Percentiles rank a stretch among this genome's conserved stretches.
Evolutionary conservation across 768 basidiomycete species (phyloP).

Genomic region (Mycena vulgaris): DNA sequence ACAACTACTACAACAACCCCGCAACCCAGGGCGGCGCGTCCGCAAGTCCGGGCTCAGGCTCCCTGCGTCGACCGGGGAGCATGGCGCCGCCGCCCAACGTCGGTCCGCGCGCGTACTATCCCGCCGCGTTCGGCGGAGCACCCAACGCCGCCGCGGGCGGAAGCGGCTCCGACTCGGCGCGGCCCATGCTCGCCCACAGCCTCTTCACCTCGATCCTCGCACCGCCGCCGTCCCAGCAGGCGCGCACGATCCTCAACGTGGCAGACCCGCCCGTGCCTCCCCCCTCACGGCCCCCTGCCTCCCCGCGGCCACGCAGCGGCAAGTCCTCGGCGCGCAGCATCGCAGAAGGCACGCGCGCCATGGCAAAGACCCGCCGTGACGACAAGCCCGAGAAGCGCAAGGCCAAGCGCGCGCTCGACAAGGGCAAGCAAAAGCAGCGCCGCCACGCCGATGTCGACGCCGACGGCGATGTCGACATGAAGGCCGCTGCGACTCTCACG

Average conservation of each 20-base stretch:
- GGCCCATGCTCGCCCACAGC: constrained; percentile 60
- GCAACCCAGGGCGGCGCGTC: constrained; percentile 63
- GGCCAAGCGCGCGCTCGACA: constrained; percentile 58
- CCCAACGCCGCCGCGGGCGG: constrained; percentile 48
- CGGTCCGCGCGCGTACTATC: constrained; percentile 60
- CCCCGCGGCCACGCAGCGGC: constrained; percentile 60
- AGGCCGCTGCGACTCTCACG: constrained; percentile 87
- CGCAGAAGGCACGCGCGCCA: constrained; percentile 64
- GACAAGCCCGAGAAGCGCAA: constrained; percentile 59
- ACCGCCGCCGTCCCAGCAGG: constrained; percentile 82
- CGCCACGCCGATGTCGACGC: constrained; percentile 53
- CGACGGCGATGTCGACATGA: constrained; percentile 81
- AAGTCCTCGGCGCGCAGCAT: constrained; percentile 62
- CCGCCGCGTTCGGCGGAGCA: constrained; percentile 49
- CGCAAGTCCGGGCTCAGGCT: constrained; percentile 47
- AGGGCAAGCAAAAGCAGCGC: constrained; percentile 65
- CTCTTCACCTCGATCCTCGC: constrained; percentile 84
- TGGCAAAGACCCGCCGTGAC: constrained; percentile 54
- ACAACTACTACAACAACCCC: constrained; percentile 67
- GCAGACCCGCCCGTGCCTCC: constrained; percentile 77
- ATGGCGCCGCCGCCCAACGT: constrained; percentile 61
- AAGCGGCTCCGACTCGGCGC: constrained; percentile 50
- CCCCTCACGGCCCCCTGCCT: constrained; percentile 61
- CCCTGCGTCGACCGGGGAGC: constrained; percentile 52
- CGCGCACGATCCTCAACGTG: constrained; percentile 85